Base-by-base conservation (phyloP, 345 rosid species). In the Populus nigra region DNA sequence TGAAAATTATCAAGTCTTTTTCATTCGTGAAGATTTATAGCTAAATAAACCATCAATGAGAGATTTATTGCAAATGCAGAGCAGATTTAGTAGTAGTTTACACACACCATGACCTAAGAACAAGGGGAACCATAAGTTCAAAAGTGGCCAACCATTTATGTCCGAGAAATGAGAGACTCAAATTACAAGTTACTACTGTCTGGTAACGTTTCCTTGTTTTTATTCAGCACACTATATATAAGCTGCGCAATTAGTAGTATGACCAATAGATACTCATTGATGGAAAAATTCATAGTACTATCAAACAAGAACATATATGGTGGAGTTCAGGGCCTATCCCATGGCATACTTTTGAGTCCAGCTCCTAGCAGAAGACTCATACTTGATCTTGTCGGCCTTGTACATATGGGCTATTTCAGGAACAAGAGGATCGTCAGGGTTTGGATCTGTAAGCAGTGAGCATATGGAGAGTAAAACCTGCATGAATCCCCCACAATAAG, bases 261-360 rank as follows among this genome's bases (percentile, higher is more conserved):
- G 25, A 47, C 25, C 27, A 49, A 47, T 49, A 47, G n/a, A 71
- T 47, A 71, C 29, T 71, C 10, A 20, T 43, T 27, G 31, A n/a
- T 55, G 31, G 75, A 35, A 53, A 72, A 72, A 68, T 72, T 31
- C 5, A 53, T 53, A 7, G 59, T 20, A 6, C 8, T 33, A 17
- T 17, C 39, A n/a, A 25, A 59, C 36, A 16, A 17, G 38, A 71
- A 31, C 17, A 17, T 33, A n/a, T 6, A 4, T 31, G 31, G 16
- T 8, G 55, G 36, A 23, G 16, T n/a, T 18, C 45, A 50, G 22
- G 79, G 45, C 38, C 77, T 82, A 89, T 73, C 87, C 90, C 90
- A 88, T 86, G 55, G 92, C 92, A 83, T 88, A 88, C 78, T 88
- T 89, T 63, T 89, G 89, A 57, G 89, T 91, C 94, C 91, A 91